Percentiles rank a stretch among this genome's conserved stretches.
Evolutionary conservation across 495 filamentous ascomycete genomes (phyloP).

Genomic region (Lentithecium fluviatile): DNA sequence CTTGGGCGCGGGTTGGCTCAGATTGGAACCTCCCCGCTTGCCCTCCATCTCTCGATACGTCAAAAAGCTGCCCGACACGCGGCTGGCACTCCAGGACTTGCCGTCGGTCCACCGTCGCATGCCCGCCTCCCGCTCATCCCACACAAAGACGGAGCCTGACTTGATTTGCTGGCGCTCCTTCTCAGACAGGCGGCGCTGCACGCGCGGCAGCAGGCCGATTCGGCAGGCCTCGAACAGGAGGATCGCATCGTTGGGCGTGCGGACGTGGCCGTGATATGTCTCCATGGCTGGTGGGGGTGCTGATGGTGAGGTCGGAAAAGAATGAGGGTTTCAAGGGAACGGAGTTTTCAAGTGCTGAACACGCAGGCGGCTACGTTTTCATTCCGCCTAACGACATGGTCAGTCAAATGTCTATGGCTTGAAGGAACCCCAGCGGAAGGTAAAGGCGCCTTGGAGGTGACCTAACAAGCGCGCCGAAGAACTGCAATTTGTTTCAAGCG

Average conservation of each 20-base stretch:
- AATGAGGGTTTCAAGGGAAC: neutral
- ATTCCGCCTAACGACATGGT: no score
- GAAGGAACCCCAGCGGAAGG: no score
- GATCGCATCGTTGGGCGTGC: constrained; percentile 91
- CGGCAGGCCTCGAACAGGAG: constrained; percentile 96
- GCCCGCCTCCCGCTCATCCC: constrained; percentile 97
- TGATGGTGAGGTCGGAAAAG: neutral
- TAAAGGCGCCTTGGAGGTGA: no score
- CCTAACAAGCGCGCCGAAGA: no score
- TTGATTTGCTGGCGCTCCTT: constrained; percentile 94
- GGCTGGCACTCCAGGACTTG: constrained; percentile 97
- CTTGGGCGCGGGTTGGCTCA: constrained; percentile 41
- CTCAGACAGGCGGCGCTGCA: constrained; percentile 90
- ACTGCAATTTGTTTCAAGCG: no score
- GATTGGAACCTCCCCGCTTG: constrained; percentile 71
- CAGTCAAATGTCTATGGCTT: no score
- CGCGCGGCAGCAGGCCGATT: constrained; percentile 81
- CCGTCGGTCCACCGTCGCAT: constrained; percentile 99
- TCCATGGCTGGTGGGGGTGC: constrained; percentile 61
- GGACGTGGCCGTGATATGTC: constrained; percentile 90
- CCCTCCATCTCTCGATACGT: constrained; percentile 99
- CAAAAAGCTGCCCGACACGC: constrained; percentile 95
- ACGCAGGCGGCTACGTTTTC: no score
- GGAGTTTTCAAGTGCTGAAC: no score
- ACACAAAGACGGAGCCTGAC: constrained; percentile 96